These are phyloP conservation scores for Tuctoria greenei DNA, from an alignment of 176 grass and related monocot species.

Conservation along the genomic window DNA sequence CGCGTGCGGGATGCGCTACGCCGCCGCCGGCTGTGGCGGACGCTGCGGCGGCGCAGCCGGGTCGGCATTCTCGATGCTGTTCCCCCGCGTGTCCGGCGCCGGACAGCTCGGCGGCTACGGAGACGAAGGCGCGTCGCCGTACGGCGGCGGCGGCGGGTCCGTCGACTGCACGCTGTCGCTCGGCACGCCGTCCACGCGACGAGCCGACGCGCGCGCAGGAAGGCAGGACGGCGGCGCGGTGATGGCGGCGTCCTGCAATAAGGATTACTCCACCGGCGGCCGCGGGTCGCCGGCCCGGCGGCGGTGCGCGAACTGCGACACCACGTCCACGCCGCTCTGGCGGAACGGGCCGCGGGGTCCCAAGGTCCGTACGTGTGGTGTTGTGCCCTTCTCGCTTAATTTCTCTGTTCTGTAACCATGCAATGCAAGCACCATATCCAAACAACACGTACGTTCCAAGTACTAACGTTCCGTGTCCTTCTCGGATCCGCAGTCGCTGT, in stretches of 20 bases:
- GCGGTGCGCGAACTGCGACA: constrained; percentile 82
- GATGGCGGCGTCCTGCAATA: too few relatives aligned
- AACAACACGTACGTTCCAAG: not conserved
- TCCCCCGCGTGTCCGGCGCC: too few relatives aligned
- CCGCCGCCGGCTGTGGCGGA: too few relatives aligned
- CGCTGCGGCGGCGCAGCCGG: too few relatives aligned
- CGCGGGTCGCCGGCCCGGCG: constrained; percentile 20
- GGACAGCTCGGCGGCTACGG: constrained; percentile 2
- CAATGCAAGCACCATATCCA: not conserved
- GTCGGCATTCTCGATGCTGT: too few relatives aligned
- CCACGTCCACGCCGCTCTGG: constrained; percentile 84
- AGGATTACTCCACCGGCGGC: not conserved
- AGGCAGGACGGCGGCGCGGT: not conserved
- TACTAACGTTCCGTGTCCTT: not conserved
- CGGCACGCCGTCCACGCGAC: constrained; percentile 71
- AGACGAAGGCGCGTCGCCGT: not conserved
- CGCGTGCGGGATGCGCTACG: too few relatives aligned
- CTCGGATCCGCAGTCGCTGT: constrained; percentile 73
- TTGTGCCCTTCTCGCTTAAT: too few relatives aligned
- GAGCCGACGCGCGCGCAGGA: constrained; percentile 16
- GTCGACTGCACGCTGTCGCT: constrained; percentile 89
- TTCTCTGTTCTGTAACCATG: too few relatives aligned
- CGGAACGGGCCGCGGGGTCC: constrained; percentile 76
- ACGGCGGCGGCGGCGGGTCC: constrained; percentile 17
- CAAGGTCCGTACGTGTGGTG: constrained; percentile 40